Evolutionary conservation across 176 grass and related monocot species (phyloP).

Genomic region (Avena sativa): DNA sequence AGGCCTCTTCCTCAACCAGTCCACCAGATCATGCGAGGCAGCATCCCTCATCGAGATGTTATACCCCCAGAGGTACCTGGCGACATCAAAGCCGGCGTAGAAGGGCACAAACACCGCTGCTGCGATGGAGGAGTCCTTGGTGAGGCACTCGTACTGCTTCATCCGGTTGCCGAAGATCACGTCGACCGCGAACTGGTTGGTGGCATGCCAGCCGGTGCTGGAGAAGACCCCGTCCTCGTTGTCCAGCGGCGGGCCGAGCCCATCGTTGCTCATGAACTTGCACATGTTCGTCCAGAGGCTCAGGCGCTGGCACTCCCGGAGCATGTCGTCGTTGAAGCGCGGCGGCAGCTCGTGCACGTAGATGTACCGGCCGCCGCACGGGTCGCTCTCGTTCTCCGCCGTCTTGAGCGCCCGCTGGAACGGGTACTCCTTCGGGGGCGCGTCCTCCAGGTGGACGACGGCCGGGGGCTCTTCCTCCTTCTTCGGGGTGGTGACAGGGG

Average conservation of each 20-base stretch:
- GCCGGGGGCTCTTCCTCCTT: not conserved
- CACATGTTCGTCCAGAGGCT: conserved; percentile 98
- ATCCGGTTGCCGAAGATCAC: conserved; percentile 95
- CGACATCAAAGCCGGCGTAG: conserved; percentile 90
- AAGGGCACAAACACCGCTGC: conserved; percentile 96
- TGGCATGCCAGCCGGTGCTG: conserved; percentile 85
- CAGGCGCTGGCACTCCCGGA: conserved; percentile 75
- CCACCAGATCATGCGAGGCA: conserved; percentile 82
- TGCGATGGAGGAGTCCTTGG: conserved; percentile 76
- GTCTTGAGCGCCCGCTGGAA: conserved; percentile 74
- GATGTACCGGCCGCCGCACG: conserved; percentile 95
- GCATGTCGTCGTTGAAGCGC: conserved; percentile 94
- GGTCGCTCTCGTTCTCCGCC: conserved; percentile 81
- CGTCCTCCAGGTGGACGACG: conserved; percentile 6
- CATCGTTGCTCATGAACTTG: conserved; percentile 90
- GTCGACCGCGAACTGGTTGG: conserved; percentile 90
- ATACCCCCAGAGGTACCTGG: conserved; percentile 91
- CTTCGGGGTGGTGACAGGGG: not conserved
- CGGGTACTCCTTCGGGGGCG: conserved; percentile 49
- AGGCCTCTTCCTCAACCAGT: conserved; percentile 79
- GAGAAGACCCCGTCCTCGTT: conserved; percentile 88
- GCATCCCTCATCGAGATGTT: conserved; percentile 78
- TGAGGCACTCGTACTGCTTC: conserved; percentile 98
- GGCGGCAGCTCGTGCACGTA: conserved; percentile 93
- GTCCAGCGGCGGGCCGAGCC: conserved; percentile 76